Evolutionary conservation across 352 stramenopile genomes (phyloP), one percentile per base, ranked within the genome.

Genomic region (Pythium dissotocum): DNA sequence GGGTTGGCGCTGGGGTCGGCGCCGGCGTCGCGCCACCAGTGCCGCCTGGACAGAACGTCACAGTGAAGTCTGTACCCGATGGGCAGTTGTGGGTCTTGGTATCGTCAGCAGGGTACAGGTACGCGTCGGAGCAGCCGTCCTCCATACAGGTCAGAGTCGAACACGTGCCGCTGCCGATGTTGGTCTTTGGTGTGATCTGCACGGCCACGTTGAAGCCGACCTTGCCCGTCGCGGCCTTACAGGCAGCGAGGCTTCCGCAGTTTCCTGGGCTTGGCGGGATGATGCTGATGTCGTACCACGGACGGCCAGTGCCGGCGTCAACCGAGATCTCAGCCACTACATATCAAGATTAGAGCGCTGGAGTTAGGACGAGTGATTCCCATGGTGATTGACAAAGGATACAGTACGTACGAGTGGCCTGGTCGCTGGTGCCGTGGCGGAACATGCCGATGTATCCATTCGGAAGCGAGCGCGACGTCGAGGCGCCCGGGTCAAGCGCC

Each of bases 181-280:
- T 88, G 55, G 67, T 75, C 61, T 69, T 64, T 49, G 82, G 83
- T 2, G 60, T 76, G 67, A 92, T 87, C 21, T 73, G 71, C 71
- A 92, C 76, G 26, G 82, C 66, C 30, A 89, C 73, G 54, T 92
- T 92, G 75, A 78, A 92, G 53, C 83, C 83, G 12, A 70, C 77
- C 58, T 88, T 88, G 63, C 78, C 71, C 4, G 83, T 86, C 0
- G 57, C 70, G 7, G 58, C 26, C 59, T 77, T 77, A 67, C 83
- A 91, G 9, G 84, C 71, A 4, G 55, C 72, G 49, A 79, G 82
- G 62, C 78, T 90, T 35, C 63, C 75, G 65, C 83, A 89, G 69
- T 73, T 79, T 14, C 78, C 77, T 0, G 78, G 77, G 21, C 72
- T 78, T 68, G 83, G 80, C 5, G 67, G 67, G 52, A 73, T 73